These are phyloP conservation scores for Strigomonas culicis DNA, from an alignment of 208 protist genomes.

Conservation along the genomic window DNA sequence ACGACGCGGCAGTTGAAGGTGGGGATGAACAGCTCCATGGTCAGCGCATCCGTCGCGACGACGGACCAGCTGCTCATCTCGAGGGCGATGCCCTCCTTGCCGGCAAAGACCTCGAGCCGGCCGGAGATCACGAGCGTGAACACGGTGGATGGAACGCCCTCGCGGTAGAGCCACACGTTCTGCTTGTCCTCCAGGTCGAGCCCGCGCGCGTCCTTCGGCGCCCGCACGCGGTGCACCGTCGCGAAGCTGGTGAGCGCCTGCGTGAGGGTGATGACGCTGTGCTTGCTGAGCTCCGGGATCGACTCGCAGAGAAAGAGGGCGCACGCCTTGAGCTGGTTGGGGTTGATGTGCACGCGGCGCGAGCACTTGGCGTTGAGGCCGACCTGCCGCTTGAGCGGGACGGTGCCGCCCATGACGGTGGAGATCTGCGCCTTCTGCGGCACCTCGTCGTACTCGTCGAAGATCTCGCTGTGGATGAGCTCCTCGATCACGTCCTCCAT, in stretches of 20 bases:
- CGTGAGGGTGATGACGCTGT: slow-evolving; percentile 37
- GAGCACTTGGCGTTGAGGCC: slow-evolving; percentile 77
- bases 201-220: slow-evolving; percentile 72
- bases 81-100: slow-evolving; percentile 73
- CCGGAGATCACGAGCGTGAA: slow-evolving; percentile 88
- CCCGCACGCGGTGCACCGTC: slow-evolving; percentile 68
- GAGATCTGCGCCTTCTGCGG: slow-evolving; percentile 19
- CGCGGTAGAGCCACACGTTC: slow-evolving; percentile 90
- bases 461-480: slow-evolving; percentile 96
- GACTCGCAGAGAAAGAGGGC: slow-evolving; percentile 83
- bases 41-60: slow-evolving; percentile 63
- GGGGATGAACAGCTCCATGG: slow-evolving; percentile 58
- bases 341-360: slow-evolving; percentile 66
- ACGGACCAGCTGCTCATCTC: slow-evolving; percentile 87
- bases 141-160: slow-evolving; percentile 64
- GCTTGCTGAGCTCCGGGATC: slow-evolving; percentile 66
- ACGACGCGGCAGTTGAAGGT: slow-evolving; percentile 88
- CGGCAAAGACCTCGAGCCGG: slow-evolving; percentile 82
- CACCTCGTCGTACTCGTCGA: slow-evolving; percentile 95
- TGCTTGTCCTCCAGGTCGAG: slow-evolving; percentile 71
- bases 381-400: slow-evolving; percentile 47
- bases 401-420: not conserved
- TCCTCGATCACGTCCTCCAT: slow-evolving; percentile 98
- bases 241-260: slow-evolving; percentile 57
- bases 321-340: slow-evolving; percentile 79